These are phyloP conservation scores for Coleophoma crateriformis DNA, from an alignment of 2,329 filamentous ascomycete genomes.

Conservation along the genomic window DNA sequence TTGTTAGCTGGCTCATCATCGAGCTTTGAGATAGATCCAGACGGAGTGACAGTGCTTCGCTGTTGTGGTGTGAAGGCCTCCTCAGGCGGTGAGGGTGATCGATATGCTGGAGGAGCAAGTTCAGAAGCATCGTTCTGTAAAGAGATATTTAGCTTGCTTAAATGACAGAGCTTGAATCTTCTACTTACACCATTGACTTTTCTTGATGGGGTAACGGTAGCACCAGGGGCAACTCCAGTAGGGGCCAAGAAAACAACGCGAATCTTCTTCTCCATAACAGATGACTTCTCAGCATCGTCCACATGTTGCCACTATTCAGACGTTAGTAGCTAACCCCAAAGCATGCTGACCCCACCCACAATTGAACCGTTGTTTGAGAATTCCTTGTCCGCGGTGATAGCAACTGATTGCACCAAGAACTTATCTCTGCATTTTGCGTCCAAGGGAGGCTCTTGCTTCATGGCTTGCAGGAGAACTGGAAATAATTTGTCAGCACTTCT, in stretches of 20 bases:
- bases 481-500: slow-evolving; percentile 8
- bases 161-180: not conserved
- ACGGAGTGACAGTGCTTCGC: slow-evolving; percentile 17
- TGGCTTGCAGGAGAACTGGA: slow-evolving; percentile 87
- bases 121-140: slow-evolving; percentile 17
- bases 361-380: slow-evolving; percentile 75
- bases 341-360: slow-evolving; percentile 43
- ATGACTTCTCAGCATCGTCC: slow-evolving; percentile 67
- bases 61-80: slow-evolving; percentile 23
- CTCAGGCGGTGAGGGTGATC: slow-evolving; percentile 45
- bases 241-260: slow-evolving; percentile 70
- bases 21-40: slow-evolving; percentile 23
- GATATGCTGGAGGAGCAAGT: slow-evolving; percentile 40
- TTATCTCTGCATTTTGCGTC: slow-evolving; percentile 95
- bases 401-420: slow-evolving; percentile 91
- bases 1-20: slow-evolving; percentile 25
- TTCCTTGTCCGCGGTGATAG: slow-evolving; percentile 78
- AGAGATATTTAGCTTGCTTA: not conserved
- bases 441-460: slow-evolving; percentile 86
- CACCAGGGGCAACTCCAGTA: slow-evolving; percentile 44
- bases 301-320: slow-evolving; percentile 57
- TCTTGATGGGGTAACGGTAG: slow-evolving; percentile 19
- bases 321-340: too few relatives aligned
- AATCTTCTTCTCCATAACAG: slow-evolving; percentile 92
- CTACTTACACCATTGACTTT: slow-evolving; percentile 18